Percentiles rank a stretch among this genome's conserved stretches.
phyloP scores from a whole-genome alignment of 768 basidiomycete species.

The Tylopilus intermedius region DNA sequence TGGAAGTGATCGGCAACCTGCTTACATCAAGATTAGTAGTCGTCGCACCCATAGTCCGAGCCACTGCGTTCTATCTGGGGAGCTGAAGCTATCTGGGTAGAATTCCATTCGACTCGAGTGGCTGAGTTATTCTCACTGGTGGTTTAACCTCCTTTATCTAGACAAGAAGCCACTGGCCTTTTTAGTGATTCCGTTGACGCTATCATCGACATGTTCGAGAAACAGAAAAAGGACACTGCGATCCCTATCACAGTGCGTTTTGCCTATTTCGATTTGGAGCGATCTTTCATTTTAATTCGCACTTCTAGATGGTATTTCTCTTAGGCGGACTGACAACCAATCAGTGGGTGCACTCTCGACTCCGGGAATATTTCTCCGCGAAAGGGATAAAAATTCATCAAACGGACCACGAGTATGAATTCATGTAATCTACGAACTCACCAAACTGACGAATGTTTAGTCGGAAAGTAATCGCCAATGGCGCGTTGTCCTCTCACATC shows the following conservation, averaged over 20 bases:
- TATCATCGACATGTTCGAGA: background rate
- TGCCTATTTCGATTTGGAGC: background rate
- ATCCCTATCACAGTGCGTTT: background rate
- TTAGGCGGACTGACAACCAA: background rate
- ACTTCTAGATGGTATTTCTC: background rate
- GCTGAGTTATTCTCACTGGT: background rate
- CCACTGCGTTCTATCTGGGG: background rate
- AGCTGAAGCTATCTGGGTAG: background rate
- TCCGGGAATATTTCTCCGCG: background rate
- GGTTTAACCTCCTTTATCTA: background rate
- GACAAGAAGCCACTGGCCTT: background rate
- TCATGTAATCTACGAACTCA: background rate
- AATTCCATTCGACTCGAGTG: background rate
- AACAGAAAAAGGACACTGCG: background rate
- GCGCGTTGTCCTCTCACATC: too few relatives aligned
- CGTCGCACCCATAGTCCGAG: background rate
- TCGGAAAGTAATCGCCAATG: background rate
- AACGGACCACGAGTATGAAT: background rate
- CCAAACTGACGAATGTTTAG: background rate
- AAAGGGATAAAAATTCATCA: background rate
- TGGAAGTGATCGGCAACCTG: background rate
- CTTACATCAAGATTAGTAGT: background rate
- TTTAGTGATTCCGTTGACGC: background rate
- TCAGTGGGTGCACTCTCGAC: background rate
- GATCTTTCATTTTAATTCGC: background rate